Percentiles rank a stretch among this genome's conserved stretches.
phyloP scores from a whole-genome alignment of 257 asterid genomes.

The Solanum corneliomulleri region DNA sequence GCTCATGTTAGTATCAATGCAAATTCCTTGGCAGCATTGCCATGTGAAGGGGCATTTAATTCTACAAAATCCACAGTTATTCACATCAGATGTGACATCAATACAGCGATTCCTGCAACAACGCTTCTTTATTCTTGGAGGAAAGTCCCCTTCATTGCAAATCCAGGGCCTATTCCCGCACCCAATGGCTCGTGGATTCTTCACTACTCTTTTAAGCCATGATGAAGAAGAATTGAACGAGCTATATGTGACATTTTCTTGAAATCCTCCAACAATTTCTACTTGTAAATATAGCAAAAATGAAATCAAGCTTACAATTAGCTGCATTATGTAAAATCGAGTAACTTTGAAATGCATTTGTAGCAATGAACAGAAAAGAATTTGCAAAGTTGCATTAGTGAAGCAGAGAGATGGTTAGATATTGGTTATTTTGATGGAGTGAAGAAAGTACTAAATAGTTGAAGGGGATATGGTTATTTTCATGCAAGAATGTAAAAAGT shows the following conservation, averaged over 20 bases:
- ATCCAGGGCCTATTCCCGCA: conserved; percentile 61
- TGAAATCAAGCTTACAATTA: not conserved
- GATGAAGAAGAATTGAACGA: conserved; percentile 18
- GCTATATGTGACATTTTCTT: conserved; percentile 8
- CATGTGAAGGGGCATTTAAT: conserved; percentile 47
- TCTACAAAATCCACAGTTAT: conserved; percentile 63
- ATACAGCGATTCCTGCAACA: conserved; percentile 64
- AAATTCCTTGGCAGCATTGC: conserved; percentile 56
- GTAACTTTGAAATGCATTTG: not conserved
- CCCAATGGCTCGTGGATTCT: conserved; percentile 29
- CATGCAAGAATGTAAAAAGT: not conserved
- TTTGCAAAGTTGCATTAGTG: not conserved
- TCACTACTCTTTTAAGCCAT: conserved; percentile 16
- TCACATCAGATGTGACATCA: conserved; percentile 35
- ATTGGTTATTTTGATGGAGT: not conserved
- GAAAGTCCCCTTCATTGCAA: conserved; percentile 19
- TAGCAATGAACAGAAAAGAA: not conserved
- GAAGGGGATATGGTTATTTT: not conserved
- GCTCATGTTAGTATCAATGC: conserved; percentile 28
- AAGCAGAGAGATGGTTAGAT: not conserved
- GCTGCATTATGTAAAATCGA: not conserved
- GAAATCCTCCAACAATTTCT: not conserved
- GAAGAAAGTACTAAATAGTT: not conserved
- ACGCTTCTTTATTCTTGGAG: conserved; percentile 12
- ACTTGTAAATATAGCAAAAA: not conserved